phyloP scores from a whole-genome alignment of 768 basidiomycete species.

The Coprinopsis marcescibilis region DNA sequence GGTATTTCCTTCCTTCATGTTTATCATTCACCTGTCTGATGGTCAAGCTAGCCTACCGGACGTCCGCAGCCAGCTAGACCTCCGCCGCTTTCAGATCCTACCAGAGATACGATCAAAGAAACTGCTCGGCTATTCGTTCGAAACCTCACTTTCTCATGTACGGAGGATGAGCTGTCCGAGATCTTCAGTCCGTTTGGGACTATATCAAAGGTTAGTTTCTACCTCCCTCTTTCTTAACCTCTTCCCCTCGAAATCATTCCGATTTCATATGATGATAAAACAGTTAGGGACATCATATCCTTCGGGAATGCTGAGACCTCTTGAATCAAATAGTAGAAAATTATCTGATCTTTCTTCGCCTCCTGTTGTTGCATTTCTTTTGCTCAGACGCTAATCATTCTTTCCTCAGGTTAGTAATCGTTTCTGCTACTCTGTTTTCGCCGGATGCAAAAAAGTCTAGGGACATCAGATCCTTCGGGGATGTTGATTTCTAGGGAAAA shows the following conservation, averaged over 20 bases:
- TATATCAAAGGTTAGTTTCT: constrained; percentile 62
- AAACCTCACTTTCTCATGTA: constrained; percentile 88
- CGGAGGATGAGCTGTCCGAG: constrained; percentile 59
- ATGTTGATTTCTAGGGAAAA: constrained; percentile 2
- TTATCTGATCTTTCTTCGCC: background rate
- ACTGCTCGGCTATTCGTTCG: constrained; percentile 86
- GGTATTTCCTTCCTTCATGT: background rate
- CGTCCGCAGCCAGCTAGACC: background rate
- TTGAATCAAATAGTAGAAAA: background rate
- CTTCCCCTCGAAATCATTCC: no score
- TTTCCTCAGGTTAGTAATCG: constrained; percentile 49
- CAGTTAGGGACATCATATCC: constrained; percentile 63
- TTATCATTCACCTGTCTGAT: background rate
- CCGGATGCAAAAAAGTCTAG: constrained; percentile 2
- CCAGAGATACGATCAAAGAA: constrained; percentile 52
- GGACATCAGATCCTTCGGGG: constrained; percentile 7
- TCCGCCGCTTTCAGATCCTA: constrained; percentile 20
- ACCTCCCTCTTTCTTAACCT: constrained; percentile 5
- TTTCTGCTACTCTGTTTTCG: constrained; percentile 3
- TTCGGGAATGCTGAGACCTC: constrained; percentile 52
- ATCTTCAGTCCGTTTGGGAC: constrained; percentile 68
- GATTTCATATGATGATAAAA: background rate
- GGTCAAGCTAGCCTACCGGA: background rate
- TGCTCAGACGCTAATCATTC: no score
- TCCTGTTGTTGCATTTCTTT: no score